A percentile compares a stretch with the other conserved stretches of the same genome.
Conservation (phyloP, 768 basidiomycete species). For the Fistulinella prunicolor region DNA sequence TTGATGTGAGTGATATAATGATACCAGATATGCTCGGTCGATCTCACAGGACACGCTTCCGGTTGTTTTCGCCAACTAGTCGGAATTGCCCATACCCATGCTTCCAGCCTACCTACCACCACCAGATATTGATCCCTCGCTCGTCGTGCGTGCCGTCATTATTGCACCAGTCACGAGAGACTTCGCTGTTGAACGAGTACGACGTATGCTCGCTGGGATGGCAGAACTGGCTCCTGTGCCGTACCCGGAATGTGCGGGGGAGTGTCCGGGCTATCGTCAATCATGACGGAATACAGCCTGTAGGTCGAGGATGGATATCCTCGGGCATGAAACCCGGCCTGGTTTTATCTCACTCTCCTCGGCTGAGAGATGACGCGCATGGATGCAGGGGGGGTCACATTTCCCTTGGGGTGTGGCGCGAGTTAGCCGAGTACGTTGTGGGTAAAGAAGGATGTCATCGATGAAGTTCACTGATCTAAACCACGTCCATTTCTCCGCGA, state of each 20-base stretch:
- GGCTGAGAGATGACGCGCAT: constrained; percentile 17
- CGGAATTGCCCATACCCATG: constrained; percentile 39
- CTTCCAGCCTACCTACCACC: constrained; percentile 40
- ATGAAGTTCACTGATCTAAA: constrained; percentile 14
- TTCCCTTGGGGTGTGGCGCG: constrained; percentile 18
- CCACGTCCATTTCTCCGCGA: constrained; percentile 18
- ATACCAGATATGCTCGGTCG: constrained; percentile 2
- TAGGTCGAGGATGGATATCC: constrained; percentile 1
- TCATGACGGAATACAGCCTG: constrained; percentile 1
- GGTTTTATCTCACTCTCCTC: constrained; percentile 10
- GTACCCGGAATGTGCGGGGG: constrained; percentile 20
- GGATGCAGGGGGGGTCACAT: constrained; percentile 10
- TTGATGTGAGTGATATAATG: constrained; percentile 37
- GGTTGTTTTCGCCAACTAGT: constrained; percentile 28
- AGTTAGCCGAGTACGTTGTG: constrained; percentile 30
- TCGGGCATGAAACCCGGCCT: constrained; percentile 20
- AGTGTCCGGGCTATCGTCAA: background rate
- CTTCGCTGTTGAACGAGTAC: constrained; percentile 36
- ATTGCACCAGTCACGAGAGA: constrained; percentile 43
- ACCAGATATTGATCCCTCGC: constrained; percentile 39
- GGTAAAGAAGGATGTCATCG: constrained; percentile 12
- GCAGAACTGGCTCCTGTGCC: constrained; percentile 15
- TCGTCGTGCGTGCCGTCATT: constrained; percentile 55
- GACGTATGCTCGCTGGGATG: constrained; percentile 22
- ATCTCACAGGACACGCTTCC: constrained; percentile 16